Conservation (phyloP, 768 basidiomycete species). For the Amanita jacksonii region DNA sequence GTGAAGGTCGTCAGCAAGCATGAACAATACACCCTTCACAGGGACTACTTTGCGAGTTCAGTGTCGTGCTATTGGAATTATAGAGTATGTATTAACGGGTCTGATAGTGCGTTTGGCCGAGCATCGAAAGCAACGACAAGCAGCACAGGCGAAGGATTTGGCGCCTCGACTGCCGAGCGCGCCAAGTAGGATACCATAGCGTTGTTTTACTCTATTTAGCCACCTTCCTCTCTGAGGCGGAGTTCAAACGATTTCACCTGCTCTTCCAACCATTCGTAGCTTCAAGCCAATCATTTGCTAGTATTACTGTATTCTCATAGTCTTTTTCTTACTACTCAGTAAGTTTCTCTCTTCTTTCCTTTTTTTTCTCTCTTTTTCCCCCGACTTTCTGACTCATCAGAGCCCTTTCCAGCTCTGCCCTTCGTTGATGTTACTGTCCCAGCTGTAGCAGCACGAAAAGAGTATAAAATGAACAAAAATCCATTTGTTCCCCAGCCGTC, state of each 20-base stretch:
- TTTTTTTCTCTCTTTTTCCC: background rate
- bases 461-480: slow-evolving; percentile 68
- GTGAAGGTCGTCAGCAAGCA: slow-evolving; percentile 34
- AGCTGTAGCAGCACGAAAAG: background rate
- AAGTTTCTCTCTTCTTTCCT: slow-evolving; percentile 1
- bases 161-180: slow-evolving; percentile 64
- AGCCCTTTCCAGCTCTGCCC: background rate
- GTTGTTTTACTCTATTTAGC: background rate
- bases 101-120: slow-evolving; percentile 58
- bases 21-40: slow-evolving; percentile 72
- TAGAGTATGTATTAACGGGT: slow-evolving; percentile 1
- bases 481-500: slow-evolving; percentile 65
- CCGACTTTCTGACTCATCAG: background rate
- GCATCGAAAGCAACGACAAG: slow-evolving; percentile 59
- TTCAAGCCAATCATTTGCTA: slow-evolving; percentile 2
- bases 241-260: slow-evolving; percentile 17
- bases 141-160: slow-evolving; percentile 57
- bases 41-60: slow-evolving; percentile 62
- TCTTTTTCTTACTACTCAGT: slow-evolving; percentile 8
- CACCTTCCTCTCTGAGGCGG: slow-evolving; percentile 13
- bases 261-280: slow-evolving; percentile 1
- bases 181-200: slow-evolving; percentile 25
- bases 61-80: slow-evolving; percentile 9
- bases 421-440: background rate
- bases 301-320: slow-evolving; percentile 5